phyloP scores from a whole-genome alignment of 129 eudicot species.

The Apium graveolens region DNA sequence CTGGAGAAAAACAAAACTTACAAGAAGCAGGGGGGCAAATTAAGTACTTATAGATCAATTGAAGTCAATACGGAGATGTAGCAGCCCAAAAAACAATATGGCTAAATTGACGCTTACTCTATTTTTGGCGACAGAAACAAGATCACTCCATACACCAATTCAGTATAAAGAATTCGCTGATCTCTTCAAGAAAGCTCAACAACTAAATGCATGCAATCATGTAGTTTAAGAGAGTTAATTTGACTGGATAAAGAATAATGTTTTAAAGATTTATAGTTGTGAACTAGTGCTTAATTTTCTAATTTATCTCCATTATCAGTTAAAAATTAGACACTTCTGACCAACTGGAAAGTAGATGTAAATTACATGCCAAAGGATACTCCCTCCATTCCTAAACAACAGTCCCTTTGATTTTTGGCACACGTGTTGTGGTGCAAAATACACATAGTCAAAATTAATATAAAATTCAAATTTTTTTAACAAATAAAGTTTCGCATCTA shows the following conservation, averaged over 20 bases:
- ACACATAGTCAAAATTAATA: too few relatives aligned
- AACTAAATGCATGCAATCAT: not conserved
- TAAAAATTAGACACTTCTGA: not conserved
- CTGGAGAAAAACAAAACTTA: constrained; percentile 25
- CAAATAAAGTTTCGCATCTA: too few relatives aligned
- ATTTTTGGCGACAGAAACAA: too few relatives aligned
- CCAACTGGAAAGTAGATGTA: not conserved
- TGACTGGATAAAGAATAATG: not conserved
- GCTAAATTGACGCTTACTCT: not conserved
- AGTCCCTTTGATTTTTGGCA: too few relatives aligned
- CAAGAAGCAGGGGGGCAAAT: not conserved
- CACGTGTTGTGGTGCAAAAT: too few relatives aligned
- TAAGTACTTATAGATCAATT: not conserved
- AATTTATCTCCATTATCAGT: not conserved
- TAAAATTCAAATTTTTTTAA: too few relatives aligned
- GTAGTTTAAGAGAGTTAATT: not conserved
- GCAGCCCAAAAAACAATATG: not conserved
- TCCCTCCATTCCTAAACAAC: too few relatives aligned
- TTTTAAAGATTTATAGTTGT: not conserved
- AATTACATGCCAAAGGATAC: not conserved
- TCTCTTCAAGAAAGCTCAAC: not conserved
- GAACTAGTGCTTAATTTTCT: not conserved
- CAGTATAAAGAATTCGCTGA: not conserved
- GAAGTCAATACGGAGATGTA: not conserved
- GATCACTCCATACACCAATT: too few relatives aligned